Evolutionary conservation across 1,284 basidiomycete species (phyloP).

Genomic region (Fistulina hepatica): DNA sequence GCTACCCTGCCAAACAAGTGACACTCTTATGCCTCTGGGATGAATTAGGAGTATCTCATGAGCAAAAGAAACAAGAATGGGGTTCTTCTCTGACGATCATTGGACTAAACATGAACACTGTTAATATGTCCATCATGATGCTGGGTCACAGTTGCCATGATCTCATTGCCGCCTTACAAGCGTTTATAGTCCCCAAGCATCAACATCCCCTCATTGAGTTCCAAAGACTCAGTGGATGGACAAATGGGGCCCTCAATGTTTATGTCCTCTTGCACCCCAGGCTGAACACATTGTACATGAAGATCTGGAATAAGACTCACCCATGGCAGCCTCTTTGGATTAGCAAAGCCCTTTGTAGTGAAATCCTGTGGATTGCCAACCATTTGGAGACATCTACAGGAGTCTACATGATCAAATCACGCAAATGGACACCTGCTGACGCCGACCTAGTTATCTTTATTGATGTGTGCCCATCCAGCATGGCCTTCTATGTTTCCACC

Average conservation of each 20-base stretch:
- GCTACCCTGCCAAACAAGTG: slow-evolving; percentile 18
- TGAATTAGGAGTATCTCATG: slow-evolving; percentile 22
- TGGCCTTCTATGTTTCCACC: slow-evolving; percentile 4
- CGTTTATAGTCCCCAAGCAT: slow-evolving; percentile 7
- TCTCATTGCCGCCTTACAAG: slow-evolving; percentile 11
- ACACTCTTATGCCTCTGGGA: slow-evolving; percentile 24
- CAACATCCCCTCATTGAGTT: slow-evolving; percentile 14
- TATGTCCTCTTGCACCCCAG: slow-evolving; percentile 21
- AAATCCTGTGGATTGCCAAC: slow-evolving; percentile 25
- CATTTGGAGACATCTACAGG: slow-evolving; percentile 18
- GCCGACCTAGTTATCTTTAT: slow-evolving; percentile 18
- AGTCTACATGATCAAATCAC: slow-evolving; percentile 20
- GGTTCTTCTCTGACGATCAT: slow-evolving; percentile 20
- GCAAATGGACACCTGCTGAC: slow-evolving; percentile 16
- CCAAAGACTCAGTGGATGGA: slow-evolving; percentile 19
- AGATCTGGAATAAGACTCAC: slow-evolving; percentile 5
- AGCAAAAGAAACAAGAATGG: slow-evolving; percentile 23
- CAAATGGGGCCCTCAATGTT: slow-evolving; percentile 26
- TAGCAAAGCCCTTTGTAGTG: slow-evolving; percentile 18
- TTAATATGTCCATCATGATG: slow-evolving; percentile 18
- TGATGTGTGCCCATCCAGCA: neutral
- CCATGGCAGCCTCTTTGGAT: slow-evolving; percentile 10
- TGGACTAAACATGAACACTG: slow-evolving; percentile 22
- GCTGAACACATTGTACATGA: slow-evolving; percentile 13
- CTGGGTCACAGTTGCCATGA: slow-evolving; percentile 1